Evolutionary conservation across 768 basidiomycete species (phyloP).

Genomic region (Paxillus ammoniavirescens): DNA sequence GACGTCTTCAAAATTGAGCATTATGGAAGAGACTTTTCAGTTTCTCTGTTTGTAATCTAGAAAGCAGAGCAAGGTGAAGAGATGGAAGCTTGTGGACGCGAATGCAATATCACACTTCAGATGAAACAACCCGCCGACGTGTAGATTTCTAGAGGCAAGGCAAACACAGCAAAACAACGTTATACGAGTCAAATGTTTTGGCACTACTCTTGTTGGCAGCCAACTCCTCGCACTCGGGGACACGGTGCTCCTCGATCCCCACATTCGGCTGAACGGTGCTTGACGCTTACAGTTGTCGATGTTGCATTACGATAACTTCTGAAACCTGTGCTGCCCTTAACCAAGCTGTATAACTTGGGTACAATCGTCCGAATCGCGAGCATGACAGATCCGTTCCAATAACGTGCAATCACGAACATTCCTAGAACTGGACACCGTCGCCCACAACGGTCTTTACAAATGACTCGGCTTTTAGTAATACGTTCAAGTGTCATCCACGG

Average conservation of each 20-base stretch:
- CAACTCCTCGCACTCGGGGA: too few relatives aligned
- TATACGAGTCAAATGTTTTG: not conserved
- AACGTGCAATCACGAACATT: not conserved
- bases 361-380: too few relatives aligned
- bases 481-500: not conserved
- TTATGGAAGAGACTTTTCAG: slow-evolving; percentile 30
- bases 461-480: not conserved
- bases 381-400: too few relatives aligned
- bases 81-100: slow-evolving; percentile 26
- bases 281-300: too few relatives aligned
- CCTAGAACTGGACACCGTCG: not conserved
- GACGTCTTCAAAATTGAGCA: slow-evolving; percentile 93
- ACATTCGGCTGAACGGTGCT: too few relatives aligned
- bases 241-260: not conserved
- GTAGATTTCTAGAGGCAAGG: slow-evolving; percentile 7
- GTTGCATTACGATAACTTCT: too few relatives aligned
- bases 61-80: slow-evolving; percentile 35
- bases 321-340: too few relatives aligned
- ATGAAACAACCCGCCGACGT: slow-evolving; percentile 28
- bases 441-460: not conserved
- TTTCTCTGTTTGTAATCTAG: slow-evolving; percentile 24
- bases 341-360: not conserved
- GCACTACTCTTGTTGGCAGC: not conserved
- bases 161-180: slow-evolving; percentile 5
- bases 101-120: slow-evolving; percentile 22